Base-by-base conservation (phyloP, 1,139 yeast genomes). In the Chernovozyma sophiae-reginae region DNA sequence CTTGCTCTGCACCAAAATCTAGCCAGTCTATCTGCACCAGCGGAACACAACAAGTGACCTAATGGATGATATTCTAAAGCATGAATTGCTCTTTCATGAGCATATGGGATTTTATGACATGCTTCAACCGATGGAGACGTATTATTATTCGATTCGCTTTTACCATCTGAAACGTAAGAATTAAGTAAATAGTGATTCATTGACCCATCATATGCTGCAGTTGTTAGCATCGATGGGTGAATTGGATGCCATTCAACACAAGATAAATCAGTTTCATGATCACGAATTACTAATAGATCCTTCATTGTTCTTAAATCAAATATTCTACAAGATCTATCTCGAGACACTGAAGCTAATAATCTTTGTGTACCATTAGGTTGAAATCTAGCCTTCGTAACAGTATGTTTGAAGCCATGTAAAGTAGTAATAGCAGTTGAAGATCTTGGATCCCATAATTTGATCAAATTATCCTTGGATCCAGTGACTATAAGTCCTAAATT, bases 381-480 rank as follows among this genome's bases (percentile, higher is more conserved):
- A 56, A 92, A 92, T 51, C 79, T 67, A 1, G 95, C 81, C 47
- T 83, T 81, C 26, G 90, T 78, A 17, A 94, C 89, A 0, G 97
- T 92, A 58, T 92, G 96, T 53, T 94, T 92, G 60, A 87, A 90
- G 8, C 95, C 96, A 53, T 89, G 89, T 26, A 92, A 60, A 1
- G 97, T 89, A 2, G 89, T 71, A 4, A 92, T 68, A 48, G 92
- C 81, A 36, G 73, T 71, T 0, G 83, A 79, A 7, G 73, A 69
- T 40, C 98, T 72, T 4, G 99, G 99, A 56, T 92, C 99, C 98
- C 98, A 92, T 26, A 92, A 68, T 59, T 90, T 90, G 34, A 92
- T 79, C 49, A 89, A 67, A 58, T 94, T 94, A 61, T 92, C 99
- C 56, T 94, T 92, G 0, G 97, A 90, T 0, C 97, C 94, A 47